These are phyloP conservation scores for Cercospora zeae-maydis DNA, from an alignment of 2,329 filamentous ascomycete species.

Conservation along the genomic window DNA sequence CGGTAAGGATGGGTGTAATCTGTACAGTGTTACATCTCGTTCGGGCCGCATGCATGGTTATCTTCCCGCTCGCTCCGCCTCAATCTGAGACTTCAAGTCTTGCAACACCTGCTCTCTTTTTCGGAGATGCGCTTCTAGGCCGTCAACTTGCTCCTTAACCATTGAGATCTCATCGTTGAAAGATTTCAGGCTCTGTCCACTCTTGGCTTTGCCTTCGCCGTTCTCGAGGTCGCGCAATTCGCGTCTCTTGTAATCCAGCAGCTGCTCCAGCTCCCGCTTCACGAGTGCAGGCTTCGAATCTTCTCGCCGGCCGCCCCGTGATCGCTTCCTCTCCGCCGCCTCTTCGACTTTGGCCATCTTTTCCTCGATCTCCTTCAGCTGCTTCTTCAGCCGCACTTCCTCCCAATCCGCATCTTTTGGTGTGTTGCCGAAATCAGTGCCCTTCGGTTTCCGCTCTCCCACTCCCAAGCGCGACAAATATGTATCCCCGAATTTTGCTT, in stretches of 20 bases:
- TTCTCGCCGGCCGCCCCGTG: constrained; percentile 49
- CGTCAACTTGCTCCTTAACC: constrained; percentile 92
- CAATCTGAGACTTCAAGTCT: constrained; percentile 75
- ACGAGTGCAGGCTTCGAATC: constrained; percentile 84
- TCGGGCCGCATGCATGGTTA: background rate
- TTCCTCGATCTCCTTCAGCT: constrained; percentile 81
- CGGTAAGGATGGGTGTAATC: background rate
- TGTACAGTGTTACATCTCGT: background rate
- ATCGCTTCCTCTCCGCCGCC: constrained; percentile 51
- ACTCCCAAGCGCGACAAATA: constrained; percentile 86
- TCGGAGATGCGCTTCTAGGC: constrained; percentile 76
- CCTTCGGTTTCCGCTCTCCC: constrained; percentile 69
- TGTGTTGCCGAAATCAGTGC: constrained; percentile 84
- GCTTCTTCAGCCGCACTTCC: constrained; percentile 89
- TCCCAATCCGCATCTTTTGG: constrained; percentile 94
- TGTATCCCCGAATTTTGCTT: constrained; percentile 95
- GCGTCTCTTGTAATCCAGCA: constrained; percentile 90
- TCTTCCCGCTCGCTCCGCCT: constrained; percentile 59
- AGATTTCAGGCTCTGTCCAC: constrained; percentile 69
- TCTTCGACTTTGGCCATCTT: constrained; percentile 83
- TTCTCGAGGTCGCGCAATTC: constrained; percentile 72
- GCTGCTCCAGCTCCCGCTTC: constrained; percentile 87
- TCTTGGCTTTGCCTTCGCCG: constrained; percentile 64
- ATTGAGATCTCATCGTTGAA: constrained; percentile 82
- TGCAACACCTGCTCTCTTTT: constrained; percentile 72